Conservation (phyloP, 2,329 filamentous ascomycete species). For the Cordyceps militaris region DNA sequence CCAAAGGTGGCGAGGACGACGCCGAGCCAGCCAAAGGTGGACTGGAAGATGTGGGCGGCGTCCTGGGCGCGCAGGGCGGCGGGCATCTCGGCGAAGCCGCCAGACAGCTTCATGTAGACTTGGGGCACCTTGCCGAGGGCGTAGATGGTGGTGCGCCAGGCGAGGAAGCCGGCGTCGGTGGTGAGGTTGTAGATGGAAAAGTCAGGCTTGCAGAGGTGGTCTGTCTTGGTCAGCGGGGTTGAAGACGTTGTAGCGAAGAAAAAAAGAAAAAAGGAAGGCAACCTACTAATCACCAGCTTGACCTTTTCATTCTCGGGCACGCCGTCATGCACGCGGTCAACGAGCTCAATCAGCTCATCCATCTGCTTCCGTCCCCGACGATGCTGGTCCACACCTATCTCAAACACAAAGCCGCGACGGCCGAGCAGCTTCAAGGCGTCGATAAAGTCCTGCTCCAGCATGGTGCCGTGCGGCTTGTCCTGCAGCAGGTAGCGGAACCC, state of each 20-base stretch:
- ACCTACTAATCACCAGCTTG: slow-evolving; percentile 63
- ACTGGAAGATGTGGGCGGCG: slow-evolving; percentile 52
- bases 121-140: slow-evolving; percentile 56
- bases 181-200: slow-evolving; percentile 54
- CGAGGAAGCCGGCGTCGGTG: slow-evolving; percentile 51
- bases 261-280: neutral
- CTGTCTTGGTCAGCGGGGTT: slow-evolving; percentile 23
- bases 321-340: slow-evolving; percentile 57
- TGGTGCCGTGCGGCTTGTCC: slow-evolving; percentile 60
- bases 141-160: slow-evolving; percentile 64
- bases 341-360: slow-evolving; percentile 63
- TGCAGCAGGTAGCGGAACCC: slow-evolving; percentile 82
- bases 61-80: slow-evolving; percentile 41
- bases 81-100: slow-evolving; percentile 73
- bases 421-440: slow-evolving; percentile 60
- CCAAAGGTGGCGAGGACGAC: slow-evolving; percentile 68
- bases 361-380: slow-evolving; percentile 68
- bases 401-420: slow-evolving; percentile 61
- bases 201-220: slow-evolving; percentile 87
- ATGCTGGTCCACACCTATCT: slow-evolving; percentile 76
- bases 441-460: slow-evolving; percentile 58
- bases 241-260: neutral
- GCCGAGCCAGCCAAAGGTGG: slow-evolving; percentile 63
- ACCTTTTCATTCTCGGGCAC: slow-evolving; percentile 54
- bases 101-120: slow-evolving; percentile 90